These are phyloP conservation scores for Cairneyella variabilis DNA, from an alignment of 495 filamentous ascomycete species.

Conservation along the genomic window DNA sequence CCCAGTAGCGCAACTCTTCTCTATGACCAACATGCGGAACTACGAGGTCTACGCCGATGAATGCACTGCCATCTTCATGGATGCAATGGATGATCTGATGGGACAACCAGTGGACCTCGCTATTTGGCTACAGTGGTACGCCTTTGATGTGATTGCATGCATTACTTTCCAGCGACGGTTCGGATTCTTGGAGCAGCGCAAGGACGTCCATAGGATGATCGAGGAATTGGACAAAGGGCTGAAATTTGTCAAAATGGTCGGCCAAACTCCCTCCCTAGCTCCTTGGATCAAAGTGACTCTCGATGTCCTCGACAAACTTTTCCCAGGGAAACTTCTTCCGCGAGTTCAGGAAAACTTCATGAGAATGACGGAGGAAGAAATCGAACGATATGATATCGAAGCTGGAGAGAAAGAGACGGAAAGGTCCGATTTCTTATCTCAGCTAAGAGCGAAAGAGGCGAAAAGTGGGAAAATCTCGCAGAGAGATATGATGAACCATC, in stretches of 20 bases:
- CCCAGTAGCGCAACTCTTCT: constrained; percentile 40
- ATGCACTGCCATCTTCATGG: constrained; percentile 43
- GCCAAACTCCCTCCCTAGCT: constrained; percentile 40
- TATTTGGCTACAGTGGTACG: constrained; percentile 52
- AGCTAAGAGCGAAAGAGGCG: not conserved
- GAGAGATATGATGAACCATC: constrained; percentile 35
- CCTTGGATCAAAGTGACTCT: constrained; percentile 16
- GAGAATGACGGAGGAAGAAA: constrained; percentile 38
- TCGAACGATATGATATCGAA: constrained; percentile 27
- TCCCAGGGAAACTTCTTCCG: not conserved
- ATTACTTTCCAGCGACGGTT: constrained; percentile 47
- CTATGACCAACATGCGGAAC: constrained; percentile 46
- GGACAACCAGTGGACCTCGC: constrained; percentile 38
- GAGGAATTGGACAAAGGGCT: constrained; percentile 32
- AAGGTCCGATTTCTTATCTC: not conserved
- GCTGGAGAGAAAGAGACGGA: constrained; percentile 10
- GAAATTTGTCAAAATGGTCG: constrained; percentile 39
- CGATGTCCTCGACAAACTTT: not conserved
- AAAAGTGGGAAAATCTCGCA: not conserved
- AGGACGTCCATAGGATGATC: constrained; percentile 46
- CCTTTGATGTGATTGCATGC: constrained; percentile 54
- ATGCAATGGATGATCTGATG: constrained; percentile 14
- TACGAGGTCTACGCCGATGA: constrained; percentile 52
- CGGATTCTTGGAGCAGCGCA: constrained; percentile 25
- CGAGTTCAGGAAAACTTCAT: constrained; percentile 26